Percentiles rank a stretch among this genome's conserved stretches.
Conservation (phyloP, 2,329 filamentous ascomycete species). For the Epichloe typhina region DNA sequence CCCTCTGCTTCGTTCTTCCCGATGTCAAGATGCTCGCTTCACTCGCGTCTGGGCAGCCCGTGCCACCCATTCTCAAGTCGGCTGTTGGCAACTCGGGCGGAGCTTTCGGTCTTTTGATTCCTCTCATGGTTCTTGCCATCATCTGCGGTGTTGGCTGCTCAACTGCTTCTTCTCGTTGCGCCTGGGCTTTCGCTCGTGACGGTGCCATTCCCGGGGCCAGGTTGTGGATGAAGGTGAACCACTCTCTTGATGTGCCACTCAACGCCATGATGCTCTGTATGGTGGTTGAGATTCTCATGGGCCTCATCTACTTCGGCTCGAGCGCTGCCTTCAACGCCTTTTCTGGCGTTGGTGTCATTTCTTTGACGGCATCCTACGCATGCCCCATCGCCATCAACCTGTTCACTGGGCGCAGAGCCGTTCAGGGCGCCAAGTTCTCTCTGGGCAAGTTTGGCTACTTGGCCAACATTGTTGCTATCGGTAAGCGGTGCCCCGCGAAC, state of each 20-base stretch:
- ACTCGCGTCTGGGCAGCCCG: constrained; percentile 45
- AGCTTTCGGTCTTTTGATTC: constrained; percentile 49
- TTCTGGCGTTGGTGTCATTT: constrained; percentile 57
- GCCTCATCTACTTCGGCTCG: constrained; percentile 57
- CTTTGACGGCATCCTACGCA: constrained; percentile 54
- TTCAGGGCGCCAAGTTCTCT: constrained; percentile 43
- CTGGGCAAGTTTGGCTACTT: constrained; percentile 48
- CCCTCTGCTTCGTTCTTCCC: constrained; percentile 55
- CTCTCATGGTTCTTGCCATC: constrained; percentile 51
- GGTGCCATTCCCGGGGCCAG: constrained; percentile 52
- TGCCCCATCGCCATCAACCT: constrained; percentile 53
- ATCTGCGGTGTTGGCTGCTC: constrained; percentile 58
- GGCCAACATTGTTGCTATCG: constrained; percentile 50
- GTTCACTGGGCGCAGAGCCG: constrained; percentile 43
- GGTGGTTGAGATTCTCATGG: constrained; percentile 49
- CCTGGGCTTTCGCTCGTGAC: constrained; percentile 59
- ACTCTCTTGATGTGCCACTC: constrained; percentile 48
- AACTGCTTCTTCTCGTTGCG: constrained; percentile 52
- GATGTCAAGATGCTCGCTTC: constrained; percentile 41
- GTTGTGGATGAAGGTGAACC: constrained; percentile 49
- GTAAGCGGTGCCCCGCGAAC: constrained; percentile 27
- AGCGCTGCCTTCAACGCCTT: constrained; percentile 60
- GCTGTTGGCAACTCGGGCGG: constrained; percentile 48
- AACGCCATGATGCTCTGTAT: constrained; percentile 64
- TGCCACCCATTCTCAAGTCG: constrained; percentile 49